These are phyloP conservation scores for Eucalyptus regnans DNA, from an alignment of 345 rosid species.

Conservation along the genomic window DNA sequence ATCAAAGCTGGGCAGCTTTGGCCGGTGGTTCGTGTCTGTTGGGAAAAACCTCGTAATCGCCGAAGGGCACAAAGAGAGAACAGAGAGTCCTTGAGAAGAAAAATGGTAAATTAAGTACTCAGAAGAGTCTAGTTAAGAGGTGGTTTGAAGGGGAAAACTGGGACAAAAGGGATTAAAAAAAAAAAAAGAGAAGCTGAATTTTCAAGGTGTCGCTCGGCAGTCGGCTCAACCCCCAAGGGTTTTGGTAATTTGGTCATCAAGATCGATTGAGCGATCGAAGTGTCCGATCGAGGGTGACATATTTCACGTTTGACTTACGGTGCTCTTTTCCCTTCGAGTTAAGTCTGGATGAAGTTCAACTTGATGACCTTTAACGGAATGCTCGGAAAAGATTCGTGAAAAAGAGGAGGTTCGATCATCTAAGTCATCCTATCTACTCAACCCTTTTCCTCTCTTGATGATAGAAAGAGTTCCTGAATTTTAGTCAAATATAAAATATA, in stretches of 20 bases:
- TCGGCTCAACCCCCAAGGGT: neutral
- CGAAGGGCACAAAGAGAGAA: neutral
- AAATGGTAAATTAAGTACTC: neutral
- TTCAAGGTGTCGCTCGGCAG: neutral
- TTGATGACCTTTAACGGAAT: accelerated
- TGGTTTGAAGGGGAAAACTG: neutral
- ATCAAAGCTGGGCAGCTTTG: constrained; percentile 7
- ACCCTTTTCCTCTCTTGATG: too few species aligned
- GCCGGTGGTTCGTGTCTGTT: neutral
- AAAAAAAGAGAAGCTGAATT: neutral
- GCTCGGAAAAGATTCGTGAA: too few species aligned
- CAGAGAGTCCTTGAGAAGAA: neutral
- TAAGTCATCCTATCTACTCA: neutral
- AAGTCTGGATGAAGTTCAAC: neutral
- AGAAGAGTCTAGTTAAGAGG: neutral
- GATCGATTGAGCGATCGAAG: neutral
- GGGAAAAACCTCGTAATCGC: constrained; percentile 6
- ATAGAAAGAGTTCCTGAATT: too few species aligned
- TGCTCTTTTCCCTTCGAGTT: neutral
- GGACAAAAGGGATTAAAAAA: too few species aligned
- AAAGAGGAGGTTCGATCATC: neutral
- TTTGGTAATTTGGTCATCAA: neutral
- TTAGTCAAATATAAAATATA: accelerated
- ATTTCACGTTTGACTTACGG: neutral
- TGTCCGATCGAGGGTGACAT: neutral